phyloP scores from a whole-genome alignment of 371 early-diverging fungal species.

The Synchytrium microbalum region DNA sequence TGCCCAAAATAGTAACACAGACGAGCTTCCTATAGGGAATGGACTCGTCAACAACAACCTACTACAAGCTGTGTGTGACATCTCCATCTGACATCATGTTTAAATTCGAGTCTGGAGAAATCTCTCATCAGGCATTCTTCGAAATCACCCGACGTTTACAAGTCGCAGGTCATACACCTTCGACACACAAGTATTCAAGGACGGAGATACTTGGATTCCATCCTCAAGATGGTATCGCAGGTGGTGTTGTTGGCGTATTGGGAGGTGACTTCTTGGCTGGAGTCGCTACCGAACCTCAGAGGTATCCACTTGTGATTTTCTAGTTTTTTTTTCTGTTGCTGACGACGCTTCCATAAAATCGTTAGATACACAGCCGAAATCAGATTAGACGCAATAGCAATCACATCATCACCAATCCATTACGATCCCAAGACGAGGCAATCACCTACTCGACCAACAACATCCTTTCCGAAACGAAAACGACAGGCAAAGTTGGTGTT shows the following conservation, averaged over 20 bases:
- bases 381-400: neutral
- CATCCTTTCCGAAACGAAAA: neutral
- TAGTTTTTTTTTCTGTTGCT: too few species aligned
- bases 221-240: slow-evolving; percentile 16
- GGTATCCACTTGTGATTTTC: slow-evolving; percentile 13
- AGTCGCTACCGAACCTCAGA: slow-evolving; percentile 8
- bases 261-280: slow-evolving; percentile 11
- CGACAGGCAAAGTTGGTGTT: neutral
- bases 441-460: neutral
- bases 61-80: slow-evolving; percentile 16
- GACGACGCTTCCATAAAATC: too few species aligned
- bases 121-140: slow-evolving; percentile 19
- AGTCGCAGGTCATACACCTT: slow-evolving; percentile 8
- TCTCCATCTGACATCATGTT: slow-evolving; percentile 17
- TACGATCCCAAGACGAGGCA: neutral
- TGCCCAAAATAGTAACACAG: neutral
- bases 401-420: neutral
- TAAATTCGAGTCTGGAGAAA: slow-evolving; percentile 22
- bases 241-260: slow-evolving; percentile 23
- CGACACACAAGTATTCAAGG: neutral
- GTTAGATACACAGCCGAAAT: neutral
- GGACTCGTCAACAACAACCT: slow-evolving; percentile 5
- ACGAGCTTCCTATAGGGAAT: slow-evolving; percentile 7
- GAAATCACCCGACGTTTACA: slow-evolving; percentile 9
- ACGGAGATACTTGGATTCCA: slow-evolving; percentile 19